Base-by-base conservation (phyloP, 2,329 filamentous ascomycete genomes). In the Hypomyces rosellus region DNA sequence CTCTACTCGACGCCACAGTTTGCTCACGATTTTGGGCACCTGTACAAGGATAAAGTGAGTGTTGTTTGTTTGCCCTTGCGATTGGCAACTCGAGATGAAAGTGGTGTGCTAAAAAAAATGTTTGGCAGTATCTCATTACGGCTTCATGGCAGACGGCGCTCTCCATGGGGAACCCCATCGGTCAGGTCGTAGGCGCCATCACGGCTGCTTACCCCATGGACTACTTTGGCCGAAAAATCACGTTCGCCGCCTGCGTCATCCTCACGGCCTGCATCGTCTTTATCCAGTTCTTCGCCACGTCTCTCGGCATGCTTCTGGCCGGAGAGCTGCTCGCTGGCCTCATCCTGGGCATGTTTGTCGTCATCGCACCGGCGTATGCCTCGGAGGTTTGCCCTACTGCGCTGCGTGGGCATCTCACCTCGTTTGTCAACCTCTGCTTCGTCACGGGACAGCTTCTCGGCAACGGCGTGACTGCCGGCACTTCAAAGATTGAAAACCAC, bases 1-100 rank as follows among this genome's bases (percentile, higher is more conserved):
- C 71, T 86, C 48, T 84, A 80, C 57, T 75, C 78, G 3, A 77
- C 75, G 45, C 77, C 78, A 0, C 74, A 75, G n/a, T 84, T 83
- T 58, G 73, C 77, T 54, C 61, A 63, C 16, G 74, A 81, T 55
- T 82, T 81, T 59, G 80, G 80, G 2, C 75, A 80, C 53, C 51
- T 67, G 3, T 78, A 72, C 49, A 70, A 71, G 16, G 64, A 64
- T 7, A 51, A 50, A 30, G 52, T 57, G 11, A 52, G 50, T 43
- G 2, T 16, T 20, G 20, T 3, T 16, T n/a, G n/a, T n/a, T 57
- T 60, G 4, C 3, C 42, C 42, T 7, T 44, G 25, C 30, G 13
- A 14, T 14, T 8, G 7, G 13, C 11, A n/a, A 7, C 22, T 13
- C 2, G 2, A 22, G 15, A 18, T 36, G 13, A 14, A 2, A 7